Base-by-base conservation (phyloP, 1,284 basidiomycete genomes). In the Moesziomyces antarcticus region DNA sequence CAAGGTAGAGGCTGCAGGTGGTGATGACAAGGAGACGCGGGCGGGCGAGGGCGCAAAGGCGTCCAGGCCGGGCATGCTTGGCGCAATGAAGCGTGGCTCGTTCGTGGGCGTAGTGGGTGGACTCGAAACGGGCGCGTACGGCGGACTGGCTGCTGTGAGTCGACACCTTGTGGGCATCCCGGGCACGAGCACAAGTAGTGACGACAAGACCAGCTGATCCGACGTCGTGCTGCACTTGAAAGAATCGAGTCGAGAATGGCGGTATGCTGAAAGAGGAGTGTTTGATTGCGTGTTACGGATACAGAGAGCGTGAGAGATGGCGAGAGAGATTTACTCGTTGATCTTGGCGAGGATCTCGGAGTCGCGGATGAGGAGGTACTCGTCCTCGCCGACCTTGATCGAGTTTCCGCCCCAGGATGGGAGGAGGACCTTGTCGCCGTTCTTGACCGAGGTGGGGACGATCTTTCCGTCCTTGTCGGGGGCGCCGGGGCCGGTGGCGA, bases 351-450 rank as follows among this genome's bases (percentile, higher is more conserved):
- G 89, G 85, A 98, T 97, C 84, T 98, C 96, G 40, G 90, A 87
- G 86, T 98, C 96, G 86, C 92, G 93, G 90, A 97, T 97, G 67
- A 98, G 87, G 87, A 90, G 92, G 87, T 92, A 99, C 85, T 98
- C 96, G 84, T 98, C 95, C 33, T 99, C 96, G 61, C 94, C 95
- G 56, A 99, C 90, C 87, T 98, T 99, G 87, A 99, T 95, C 20
- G 92, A 86, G 85, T 91, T 94, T 18, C 96, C 96, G 59, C 96
- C 96, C 93, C 95, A 99, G 24, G 92, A 92, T 9, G 96, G 96
- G 6, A 99, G 87, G 55, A 99, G 88, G 10, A 98, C 94, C 42
- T 92, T 89, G 87, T 98, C 96, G 49, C 96, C 96, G 30, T 91
- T 88, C 87, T 92, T 90, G 59, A 98, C 94, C 41, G 87, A 86